Evolutionary conservation across 1,284 basidiomycete species (phyloP).

Genomic region (Meira nashicola): DNA sequence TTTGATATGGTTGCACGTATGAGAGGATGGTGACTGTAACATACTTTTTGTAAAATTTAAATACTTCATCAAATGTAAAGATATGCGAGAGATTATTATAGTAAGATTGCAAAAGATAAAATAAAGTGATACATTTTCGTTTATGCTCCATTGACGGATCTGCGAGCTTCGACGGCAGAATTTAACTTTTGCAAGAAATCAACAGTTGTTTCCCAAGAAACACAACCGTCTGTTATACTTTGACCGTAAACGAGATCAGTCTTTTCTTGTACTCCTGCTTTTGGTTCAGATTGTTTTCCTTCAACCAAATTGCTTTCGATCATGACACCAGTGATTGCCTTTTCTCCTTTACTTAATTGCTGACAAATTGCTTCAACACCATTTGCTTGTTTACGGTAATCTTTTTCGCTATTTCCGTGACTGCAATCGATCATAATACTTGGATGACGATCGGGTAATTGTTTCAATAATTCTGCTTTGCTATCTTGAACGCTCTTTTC

Average conservation of each 20-base stretch:
- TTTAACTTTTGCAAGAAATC: constrained; percentile 52
- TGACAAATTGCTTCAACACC: constrained; percentile 67
- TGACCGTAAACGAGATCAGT: constrained; percentile 49
- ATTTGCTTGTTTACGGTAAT: constrained; percentile 52
- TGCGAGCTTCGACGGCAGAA: constrained; percentile 27
- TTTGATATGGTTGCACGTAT: background rate
- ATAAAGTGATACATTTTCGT: background rate
- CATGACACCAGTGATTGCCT: constrained; percentile 87
- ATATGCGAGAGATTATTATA: background rate
- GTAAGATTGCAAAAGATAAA: background rate
- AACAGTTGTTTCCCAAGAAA: constrained; percentile 77
- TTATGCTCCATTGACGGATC: background rate
- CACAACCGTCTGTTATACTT: constrained; percentile 62
- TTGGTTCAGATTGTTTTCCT: constrained; percentile 52
- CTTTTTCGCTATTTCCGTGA: constrained; percentile 53
- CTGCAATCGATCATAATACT: constrained; percentile 52
- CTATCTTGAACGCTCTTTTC: constrained; percentile 69
- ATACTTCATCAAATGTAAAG: background rate
- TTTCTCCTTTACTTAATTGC: constrained; percentile 73
- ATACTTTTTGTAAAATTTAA: background rate
- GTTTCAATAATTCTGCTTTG: constrained; percentile 62
- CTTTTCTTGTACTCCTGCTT: constrained; percentile 36
- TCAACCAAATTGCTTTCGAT: constrained; percentile 86
- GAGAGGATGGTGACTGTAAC: background rate
- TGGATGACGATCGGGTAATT: constrained; percentile 39